Base-by-base conservation (phyloP, 1,284 basidiomycete genomes). In the Cutaneotrichosporon cyanovorans region DNA sequence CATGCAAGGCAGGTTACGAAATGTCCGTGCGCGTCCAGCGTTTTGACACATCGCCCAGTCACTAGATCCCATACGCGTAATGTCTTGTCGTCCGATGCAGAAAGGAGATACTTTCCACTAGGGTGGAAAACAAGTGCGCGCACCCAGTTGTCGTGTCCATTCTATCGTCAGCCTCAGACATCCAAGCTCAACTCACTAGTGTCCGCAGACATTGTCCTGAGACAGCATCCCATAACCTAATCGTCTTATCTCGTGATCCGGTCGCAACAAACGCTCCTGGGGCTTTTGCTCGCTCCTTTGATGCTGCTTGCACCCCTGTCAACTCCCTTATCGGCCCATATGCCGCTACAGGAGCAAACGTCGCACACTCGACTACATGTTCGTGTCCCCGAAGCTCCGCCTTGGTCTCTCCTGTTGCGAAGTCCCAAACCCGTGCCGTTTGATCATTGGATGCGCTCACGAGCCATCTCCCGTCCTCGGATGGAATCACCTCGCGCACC, bases 81-180 rank as follows among this genome's bases (percentile, higher is more conserved):
- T 9, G 87, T 88, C 72, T 90, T 87, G 75, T 93, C 89, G 68
- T 93, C 89, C 5, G 85, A 85, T 2, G 84, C 87, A 2, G 87
- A 89, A 14, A 93, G 76, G 5, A 93, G 79, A 63, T 80, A 83
- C 68, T 90, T 90, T 33, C 89, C 89, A 7, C 80, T 80, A 0
- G 87, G 87, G 66, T 89, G 87, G 74, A 90, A 89, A 19, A 84
- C 80, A 36, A 90, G 75, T 1, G 82, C 83, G 46, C 85, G 80
- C 41, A 90, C 76, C 87, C 87, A 90, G 59, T 87, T 87, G 68
- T 87, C 84, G 60, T 89, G 86, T 3, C 83, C 84, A 34, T 77
- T 73, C 82, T 84, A 39, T 2, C 23, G 42, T 52, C 28, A 37
- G 34, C 14, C 28, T 12, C 12, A 12, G 9, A 38, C 20, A 20